Evolutionary conservation across 176 grass and related monocot genomes (phyloP).

Genomic region (Avena insularis): DNA sequence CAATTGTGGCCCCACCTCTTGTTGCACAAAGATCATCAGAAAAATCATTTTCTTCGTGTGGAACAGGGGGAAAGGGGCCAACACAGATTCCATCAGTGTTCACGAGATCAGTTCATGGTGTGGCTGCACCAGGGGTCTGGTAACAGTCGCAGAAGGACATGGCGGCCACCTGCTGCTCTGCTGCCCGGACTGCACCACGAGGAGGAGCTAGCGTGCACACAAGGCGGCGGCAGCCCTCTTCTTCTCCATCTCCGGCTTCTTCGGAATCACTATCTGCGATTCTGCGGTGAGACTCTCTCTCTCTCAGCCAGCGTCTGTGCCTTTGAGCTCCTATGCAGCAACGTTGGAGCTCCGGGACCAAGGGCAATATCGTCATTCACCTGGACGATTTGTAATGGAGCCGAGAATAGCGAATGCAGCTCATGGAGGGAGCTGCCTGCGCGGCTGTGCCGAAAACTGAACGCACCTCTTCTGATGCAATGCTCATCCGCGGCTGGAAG

Average conservation of each 20-base stretch:
- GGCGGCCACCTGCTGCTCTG: not conserved
- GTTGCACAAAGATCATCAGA: not conserved
- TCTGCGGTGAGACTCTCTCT: not conserved
- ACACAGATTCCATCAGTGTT: no score
- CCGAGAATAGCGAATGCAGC: not conserved
- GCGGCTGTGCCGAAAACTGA: not conserved
- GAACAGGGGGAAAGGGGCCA: no score
- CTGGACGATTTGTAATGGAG: not conserved
- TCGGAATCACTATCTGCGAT: not conserved
- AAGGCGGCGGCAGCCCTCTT: not conserved
- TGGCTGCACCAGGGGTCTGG: not conserved
- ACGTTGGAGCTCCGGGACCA: no score
- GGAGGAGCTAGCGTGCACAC: not conserved
- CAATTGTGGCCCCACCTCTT: not conserved
- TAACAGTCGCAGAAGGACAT: conserved; percentile 15
- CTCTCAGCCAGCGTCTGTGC: no score
- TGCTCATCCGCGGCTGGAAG: not conserved
- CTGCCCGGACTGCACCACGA: not conserved
- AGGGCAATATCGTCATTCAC: not conserved
- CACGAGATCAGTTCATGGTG: not conserved
- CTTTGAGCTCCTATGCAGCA: no score
- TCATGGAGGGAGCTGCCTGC: not conserved
- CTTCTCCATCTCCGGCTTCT: not conserved
- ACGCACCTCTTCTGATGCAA: not conserved
- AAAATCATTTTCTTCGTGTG: not conserved